These are phyloP conservation scores for Fusarium acutatum DNA, from an alignment of 2,329 filamentous ascomycete genomes.

Conservation along the genomic window DNA sequence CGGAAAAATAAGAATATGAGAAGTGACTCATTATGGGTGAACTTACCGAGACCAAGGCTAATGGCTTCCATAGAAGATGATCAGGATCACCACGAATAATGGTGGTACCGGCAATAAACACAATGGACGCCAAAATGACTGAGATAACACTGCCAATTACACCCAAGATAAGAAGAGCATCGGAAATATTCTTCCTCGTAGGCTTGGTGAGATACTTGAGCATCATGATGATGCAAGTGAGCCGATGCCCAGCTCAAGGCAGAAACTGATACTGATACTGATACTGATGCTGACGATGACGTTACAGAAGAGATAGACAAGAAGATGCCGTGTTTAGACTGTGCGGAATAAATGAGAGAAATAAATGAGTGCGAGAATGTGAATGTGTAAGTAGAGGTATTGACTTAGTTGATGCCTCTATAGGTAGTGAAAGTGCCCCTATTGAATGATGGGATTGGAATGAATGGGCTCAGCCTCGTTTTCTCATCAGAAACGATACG, in stretches of 20 bases:
- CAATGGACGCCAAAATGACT: slow-evolving; percentile 24
- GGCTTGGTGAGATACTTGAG: slow-evolving; percentile 21
- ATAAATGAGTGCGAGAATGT: not conserved
- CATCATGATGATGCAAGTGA: slow-evolving; percentile 19
- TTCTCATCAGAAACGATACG: slow-evolving; percentile 20
- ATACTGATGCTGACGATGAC: slow-evolving; percentile 8
- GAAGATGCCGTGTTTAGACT: not conserved
- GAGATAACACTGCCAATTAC: slow-evolving; percentile 35
- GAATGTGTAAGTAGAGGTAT: not conserved
- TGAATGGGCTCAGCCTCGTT: slow-evolving; percentile 22
- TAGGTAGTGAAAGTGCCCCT: slow-evolving; percentile 12
- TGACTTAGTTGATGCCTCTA: not conserved
- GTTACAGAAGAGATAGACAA: not conserved
- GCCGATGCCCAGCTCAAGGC: slow-evolving; percentile 9
- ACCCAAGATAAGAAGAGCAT: slow-evolving; percentile 29
- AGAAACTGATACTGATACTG: not conserved
- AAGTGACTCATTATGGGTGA: not conserved
- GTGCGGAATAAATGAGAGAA: not conserved
- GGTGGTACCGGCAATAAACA: slow-evolving; percentile 38
- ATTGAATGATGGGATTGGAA: slow-evolving; percentile 6
- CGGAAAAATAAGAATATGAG: not conserved
- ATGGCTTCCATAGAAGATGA: slow-evolving; percentile 32
- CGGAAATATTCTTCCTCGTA: slow-evolving; percentile 23
- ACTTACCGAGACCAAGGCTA: slow-evolving; percentile 41
- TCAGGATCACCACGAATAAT: slow-evolving; percentile 22